Percentiles rank a stretch among this genome's conserved stretches.
These are phyloP conservation scores for Erucastrum elatum DNA, from an alignment of 345 rosid species.

Conservation along the genomic window DNA sequence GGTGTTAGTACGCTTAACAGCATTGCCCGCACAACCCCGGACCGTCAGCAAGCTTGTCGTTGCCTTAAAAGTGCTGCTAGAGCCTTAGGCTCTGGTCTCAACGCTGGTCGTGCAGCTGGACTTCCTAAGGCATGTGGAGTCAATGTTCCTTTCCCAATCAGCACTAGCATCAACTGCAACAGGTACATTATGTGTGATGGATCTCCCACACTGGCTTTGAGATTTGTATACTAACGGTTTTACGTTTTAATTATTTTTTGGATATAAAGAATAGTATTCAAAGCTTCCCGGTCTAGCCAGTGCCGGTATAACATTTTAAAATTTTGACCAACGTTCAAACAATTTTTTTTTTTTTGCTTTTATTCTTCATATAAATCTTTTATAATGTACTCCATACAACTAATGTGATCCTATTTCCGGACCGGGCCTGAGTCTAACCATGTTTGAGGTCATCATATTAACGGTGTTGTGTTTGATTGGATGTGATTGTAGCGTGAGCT, in stretches of 20 bases:
- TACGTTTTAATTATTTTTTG: neutral
- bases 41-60: constrained; percentile 38
- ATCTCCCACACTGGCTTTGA: neutral
- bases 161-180: constrained; percentile 36
- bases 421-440: no score
- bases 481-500: constrained; percentile 33
- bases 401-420: no score
- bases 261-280: neutral
- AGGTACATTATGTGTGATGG: constrained; percentile 22
- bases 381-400: no score
- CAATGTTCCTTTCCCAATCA: constrained; percentile 32
- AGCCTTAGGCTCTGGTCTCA: neutral
- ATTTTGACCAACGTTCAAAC: no score
- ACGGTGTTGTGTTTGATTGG: constrained; percentile 14
- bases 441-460: neutral
- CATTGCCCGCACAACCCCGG: constrained; percentile 31
- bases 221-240: neutral
- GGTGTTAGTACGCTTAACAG: constrained; percentile 24
- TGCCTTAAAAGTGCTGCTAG: constrained; percentile 27
- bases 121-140: constrained; percentile 27
- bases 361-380: no score
- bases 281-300: neutral
- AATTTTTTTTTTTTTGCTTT: neutral
- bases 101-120: constrained; percentile 23
- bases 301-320: no score